Conservation (phyloP, 2,329 filamentous ascomycete species). For the Setomelanomma holmii region DNA sequence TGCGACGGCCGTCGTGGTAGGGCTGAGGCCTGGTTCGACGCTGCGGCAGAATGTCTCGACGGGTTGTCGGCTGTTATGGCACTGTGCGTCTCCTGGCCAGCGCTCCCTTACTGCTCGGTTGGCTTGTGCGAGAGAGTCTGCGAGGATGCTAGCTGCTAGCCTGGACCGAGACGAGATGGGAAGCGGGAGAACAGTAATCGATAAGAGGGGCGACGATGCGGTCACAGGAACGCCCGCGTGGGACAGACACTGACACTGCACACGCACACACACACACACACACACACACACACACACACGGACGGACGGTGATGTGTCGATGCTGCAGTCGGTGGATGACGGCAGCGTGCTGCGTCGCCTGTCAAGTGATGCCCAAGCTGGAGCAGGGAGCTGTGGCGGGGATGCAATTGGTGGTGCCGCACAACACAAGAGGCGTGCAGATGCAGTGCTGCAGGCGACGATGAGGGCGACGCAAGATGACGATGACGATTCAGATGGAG, state of each 20-base stretch:
- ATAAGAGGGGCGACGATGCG: conserved; percentile 9
- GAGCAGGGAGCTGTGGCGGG: conserved; percentile 13
- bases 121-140: conserved; percentile 1
- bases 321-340: conserved; percentile 2
- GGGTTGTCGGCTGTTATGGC: conserved; percentile 26
- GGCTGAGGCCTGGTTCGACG: conserved; percentile 36
- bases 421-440: conserved; percentile 7
- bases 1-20: conserved; percentile 13
- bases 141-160: conserved; percentile 11
- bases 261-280: no score
- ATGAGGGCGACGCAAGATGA: conserved; percentile 10
- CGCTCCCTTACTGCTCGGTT: conserved; percentile 12
- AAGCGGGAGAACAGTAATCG: conserved; percentile 15
- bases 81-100: conserved; percentile 12
- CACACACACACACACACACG: no score
- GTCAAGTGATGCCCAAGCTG: conserved; percentile 7
- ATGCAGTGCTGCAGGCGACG: conserved; percentile 5
- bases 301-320: neutral
- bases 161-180: conserved; percentile 14
- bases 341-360: conserved; percentile 5
- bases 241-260: conserved; percentile 15
- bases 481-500: neutral
- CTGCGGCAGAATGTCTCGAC: conserved; percentile 25
- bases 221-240: conserved; percentile 6
- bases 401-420: conserved; percentile 9